Percentiles rank a stretch among this genome's conserved stretches.
Evolutionary conservation across 2,329 filamentous ascomycete species (phyloP).

Genomic region (Cercospora canescens): DNA sequence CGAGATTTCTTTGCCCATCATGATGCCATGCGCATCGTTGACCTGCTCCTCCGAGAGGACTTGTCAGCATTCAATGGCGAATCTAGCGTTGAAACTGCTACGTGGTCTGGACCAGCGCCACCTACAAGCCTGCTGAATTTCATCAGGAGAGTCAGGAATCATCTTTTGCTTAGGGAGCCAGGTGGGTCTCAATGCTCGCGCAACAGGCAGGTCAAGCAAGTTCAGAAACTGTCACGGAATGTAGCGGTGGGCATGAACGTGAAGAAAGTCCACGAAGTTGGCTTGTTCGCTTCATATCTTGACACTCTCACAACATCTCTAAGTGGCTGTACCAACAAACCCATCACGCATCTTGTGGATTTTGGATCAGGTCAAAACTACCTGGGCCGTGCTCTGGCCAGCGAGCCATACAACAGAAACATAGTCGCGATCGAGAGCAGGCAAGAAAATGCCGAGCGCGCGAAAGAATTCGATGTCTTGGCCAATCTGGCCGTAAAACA

Average conservation of each 20-base stretch:
- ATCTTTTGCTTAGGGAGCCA: constrained; percentile 65
- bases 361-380: constrained; percentile 98
- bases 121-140: constrained; percentile 67
- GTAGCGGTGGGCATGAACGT: constrained; percentile 89
- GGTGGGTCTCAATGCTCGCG: constrained; percentile 29
- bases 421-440: constrained; percentile 90
- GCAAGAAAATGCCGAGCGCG: constrained; percentile 81
- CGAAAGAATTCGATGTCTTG: constrained; percentile 78
- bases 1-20: constrained; percentile 70
- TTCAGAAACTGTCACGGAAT: constrained; percentile 64
- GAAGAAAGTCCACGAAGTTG: constrained; percentile 94
- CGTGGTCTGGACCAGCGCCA: constrained; percentile 52
- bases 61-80: constrained; percentile 47
- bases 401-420: constrained; percentile 78
- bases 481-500: constrained; percentile 75
- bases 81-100: background rate
- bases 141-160: constrained; percentile 64
- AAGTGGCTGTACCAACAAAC: constrained; percentile 43
- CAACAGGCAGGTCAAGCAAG: constrained; percentile 34
- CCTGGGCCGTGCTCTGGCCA: constrained; percentile 82
- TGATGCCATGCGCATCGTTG: constrained; percentile 73
- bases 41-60: constrained; percentile 79
- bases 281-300: constrained; percentile 85
- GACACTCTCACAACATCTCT: constrained; percentile 63
- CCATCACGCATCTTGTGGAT: constrained; percentile 85